Conservation (phyloP, 202 grass and related monocot species). For the Panicum virgatum region DNA sequence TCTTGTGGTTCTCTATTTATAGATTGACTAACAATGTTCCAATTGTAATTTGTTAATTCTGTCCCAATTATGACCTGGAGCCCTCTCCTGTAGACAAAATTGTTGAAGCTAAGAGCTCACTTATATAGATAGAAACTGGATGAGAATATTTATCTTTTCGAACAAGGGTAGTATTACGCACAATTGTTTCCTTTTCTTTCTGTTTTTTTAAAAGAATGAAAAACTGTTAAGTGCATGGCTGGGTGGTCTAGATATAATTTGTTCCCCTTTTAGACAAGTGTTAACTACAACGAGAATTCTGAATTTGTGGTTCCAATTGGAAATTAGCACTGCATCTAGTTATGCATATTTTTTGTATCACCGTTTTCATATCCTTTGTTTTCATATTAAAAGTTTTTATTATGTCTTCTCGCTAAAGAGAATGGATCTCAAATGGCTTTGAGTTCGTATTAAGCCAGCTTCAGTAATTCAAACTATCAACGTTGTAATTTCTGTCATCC, state of each 20-base stretch:
- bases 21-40: background rate
- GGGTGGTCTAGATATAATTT: background rate
- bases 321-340: background rate
- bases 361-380: background rate
- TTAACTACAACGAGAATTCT: background rate
- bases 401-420: background rate
- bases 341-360: background rate
- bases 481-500: background rate
- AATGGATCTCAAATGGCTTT: background rate
- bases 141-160: background rate
- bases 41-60: background rate
- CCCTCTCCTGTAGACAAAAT: background rate
- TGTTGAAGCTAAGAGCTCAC: background rate
- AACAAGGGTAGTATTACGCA: background rate
- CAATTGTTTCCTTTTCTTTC: background rate
- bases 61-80: background rate
- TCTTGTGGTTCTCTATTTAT: background rate
- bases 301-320: background rate
- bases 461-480: background rate
- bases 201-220: background rate
- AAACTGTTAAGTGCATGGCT: background rate
- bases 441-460: background rate
- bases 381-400: background rate
- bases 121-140: conserved; percentile 10
- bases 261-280: background rate